Conservation (phyloP, 305 asterid genomes). For the Caryopteris hybrid region DNA sequence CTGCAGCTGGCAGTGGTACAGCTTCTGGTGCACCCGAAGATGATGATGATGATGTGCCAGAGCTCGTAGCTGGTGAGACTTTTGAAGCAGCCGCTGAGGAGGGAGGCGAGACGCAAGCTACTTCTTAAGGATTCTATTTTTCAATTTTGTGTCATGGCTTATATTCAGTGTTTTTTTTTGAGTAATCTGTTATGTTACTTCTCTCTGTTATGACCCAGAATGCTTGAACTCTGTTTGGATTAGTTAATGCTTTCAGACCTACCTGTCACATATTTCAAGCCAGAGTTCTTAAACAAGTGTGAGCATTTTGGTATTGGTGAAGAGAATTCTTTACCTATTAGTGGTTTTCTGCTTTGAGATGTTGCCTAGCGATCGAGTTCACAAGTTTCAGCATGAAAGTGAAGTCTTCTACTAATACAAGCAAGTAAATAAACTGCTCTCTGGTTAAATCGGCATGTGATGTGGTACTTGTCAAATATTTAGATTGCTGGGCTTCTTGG, state of each 20-base stretch:
- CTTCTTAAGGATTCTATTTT: conserved; percentile 26
- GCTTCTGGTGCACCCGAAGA: conserved; percentile 40
- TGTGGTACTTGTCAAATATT: too few species aligned
- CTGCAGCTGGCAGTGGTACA: conserved; percentile 34
- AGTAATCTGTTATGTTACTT: conserved; percentile 15
- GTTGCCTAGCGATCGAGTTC: too few species aligned
- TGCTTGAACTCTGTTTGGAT: conserved; percentile 17
- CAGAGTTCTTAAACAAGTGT: not conserved
- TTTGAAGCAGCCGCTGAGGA: conserved; percentile 79
- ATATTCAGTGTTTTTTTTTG: conserved; percentile 21
- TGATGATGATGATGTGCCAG: conserved; percentile 74
- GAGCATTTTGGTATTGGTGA: not conserved
- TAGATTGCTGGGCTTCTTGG: too few species aligned
- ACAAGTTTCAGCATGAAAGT: too few species aligned
- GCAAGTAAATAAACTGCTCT: too few species aligned
- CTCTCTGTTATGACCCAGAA: conserved; percentile 17
- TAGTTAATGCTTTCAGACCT: conserved; percentile 19
- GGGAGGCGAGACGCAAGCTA: conserved; percentile 26
- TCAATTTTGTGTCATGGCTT: conserved; percentile 32
- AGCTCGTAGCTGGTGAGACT: conserved; percentile 64
- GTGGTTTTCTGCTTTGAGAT: not conserved
- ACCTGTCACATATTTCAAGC: conserved; percentile 5
- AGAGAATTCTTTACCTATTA: not conserved
- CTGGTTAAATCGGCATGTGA: too few species aligned
- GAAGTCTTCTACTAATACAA: too few species aligned